Evolutionary conservation across 2,329 filamentous ascomycete species (phyloP).

Genomic region (Plenodomus lindquistii): DNA sequence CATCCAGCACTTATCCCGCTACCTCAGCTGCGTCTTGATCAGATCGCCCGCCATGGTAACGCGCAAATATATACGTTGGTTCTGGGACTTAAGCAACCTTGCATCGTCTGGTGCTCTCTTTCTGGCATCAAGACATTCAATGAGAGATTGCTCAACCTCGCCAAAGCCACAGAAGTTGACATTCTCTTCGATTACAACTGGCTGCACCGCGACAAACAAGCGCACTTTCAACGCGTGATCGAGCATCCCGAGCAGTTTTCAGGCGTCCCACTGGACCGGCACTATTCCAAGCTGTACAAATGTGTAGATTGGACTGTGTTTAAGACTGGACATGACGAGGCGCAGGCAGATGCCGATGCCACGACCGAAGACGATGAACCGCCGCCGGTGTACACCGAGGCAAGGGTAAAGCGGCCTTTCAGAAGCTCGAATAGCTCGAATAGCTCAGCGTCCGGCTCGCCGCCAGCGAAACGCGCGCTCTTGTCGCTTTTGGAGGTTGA

Average conservation of each 20-base stretch:
- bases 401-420: slow-evolving; percentile 10
- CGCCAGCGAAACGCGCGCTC: slow-evolving; percentile 13
- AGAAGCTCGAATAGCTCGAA: slow-evolving; percentile 1
- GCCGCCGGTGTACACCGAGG: slow-evolving; percentile 14
- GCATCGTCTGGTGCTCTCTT: slow-evolving; percentile 12
- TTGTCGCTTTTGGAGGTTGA: slow-evolving; percentile 2
- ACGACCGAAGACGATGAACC: background rate
- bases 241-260: slow-evolving; percentile 8
- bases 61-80: slow-evolving; percentile 13
- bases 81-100: slow-evolving; percentile 5
- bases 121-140: slow-evolving; percentile 9
- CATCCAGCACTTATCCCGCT: slow-evolving; percentile 1
- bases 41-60: slow-evolving; percentile 13
- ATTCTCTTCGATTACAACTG: slow-evolving; percentile 22
- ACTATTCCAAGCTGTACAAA: slow-evolving; percentile 3
- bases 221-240: slow-evolving; percentile 8
- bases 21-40: slow-evolving; percentile 6
- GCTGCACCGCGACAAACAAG: slow-evolving; percentile 13
- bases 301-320: slow-evolving; percentile 13
- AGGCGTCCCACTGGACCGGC: slow-evolving; percentile 8
- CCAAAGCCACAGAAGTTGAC: slow-evolving; percentile 12
- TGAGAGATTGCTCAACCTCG: slow-evolving; percentile 9
- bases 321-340: slow-evolving; percentile 3
- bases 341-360: background rate
- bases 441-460: slow-evolving; percentile 5